Percentiles rank a stretch among this genome's conserved stretches.
Conservation (phyloP, 441 rosid species). For the Dalechampia spathulata region DNA sequence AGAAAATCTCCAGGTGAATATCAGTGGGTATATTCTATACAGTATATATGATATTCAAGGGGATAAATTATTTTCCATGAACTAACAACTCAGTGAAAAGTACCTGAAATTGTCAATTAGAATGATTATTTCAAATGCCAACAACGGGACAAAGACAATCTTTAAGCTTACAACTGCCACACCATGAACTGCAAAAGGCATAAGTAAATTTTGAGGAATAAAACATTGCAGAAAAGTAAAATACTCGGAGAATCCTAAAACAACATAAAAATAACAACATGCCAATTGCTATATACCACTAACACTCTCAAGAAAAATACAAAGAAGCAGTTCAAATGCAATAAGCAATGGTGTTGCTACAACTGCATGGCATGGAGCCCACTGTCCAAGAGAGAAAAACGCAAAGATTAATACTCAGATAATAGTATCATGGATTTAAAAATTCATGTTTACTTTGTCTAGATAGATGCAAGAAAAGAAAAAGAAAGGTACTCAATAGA, state of each 20-base stretch:
- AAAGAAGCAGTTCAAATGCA: constrained; percentile 93
- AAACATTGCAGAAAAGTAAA: not conserved
- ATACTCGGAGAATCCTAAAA: not conserved
- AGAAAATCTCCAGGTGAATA: no score
- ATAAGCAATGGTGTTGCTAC: constrained; percentile 87
- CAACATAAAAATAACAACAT: constrained; percentile 6
- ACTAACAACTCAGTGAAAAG: constrained; percentile 6
- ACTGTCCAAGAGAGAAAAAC: constrained; percentile 49
- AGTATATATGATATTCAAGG: no score
- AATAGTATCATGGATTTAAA: no score
- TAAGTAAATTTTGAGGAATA: constrained; percentile 1
- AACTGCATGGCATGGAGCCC: constrained; percentile 99
- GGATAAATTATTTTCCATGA: no score
- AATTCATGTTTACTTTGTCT: no score
- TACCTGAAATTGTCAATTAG: constrained; percentile 95
- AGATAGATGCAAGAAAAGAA: no score
- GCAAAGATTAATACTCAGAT: constrained; percentile 7
- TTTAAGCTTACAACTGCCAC: constrained; percentile 72
- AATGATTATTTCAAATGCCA: constrained; percentile 68
- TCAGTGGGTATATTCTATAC: no score
- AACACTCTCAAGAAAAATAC: constrained; percentile 83
- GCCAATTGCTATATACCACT: constrained; percentile 41
- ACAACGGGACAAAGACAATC: constrained; percentile 80
- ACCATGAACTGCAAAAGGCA: constrained; percentile 38
- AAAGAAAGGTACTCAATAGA: no score